Evolutionary conservation across 2,329 filamentous ascomycete genomes (phyloP), one percentile per base, ranked within the genome.

Genomic region (Mycosphaerella sp.): DNA sequence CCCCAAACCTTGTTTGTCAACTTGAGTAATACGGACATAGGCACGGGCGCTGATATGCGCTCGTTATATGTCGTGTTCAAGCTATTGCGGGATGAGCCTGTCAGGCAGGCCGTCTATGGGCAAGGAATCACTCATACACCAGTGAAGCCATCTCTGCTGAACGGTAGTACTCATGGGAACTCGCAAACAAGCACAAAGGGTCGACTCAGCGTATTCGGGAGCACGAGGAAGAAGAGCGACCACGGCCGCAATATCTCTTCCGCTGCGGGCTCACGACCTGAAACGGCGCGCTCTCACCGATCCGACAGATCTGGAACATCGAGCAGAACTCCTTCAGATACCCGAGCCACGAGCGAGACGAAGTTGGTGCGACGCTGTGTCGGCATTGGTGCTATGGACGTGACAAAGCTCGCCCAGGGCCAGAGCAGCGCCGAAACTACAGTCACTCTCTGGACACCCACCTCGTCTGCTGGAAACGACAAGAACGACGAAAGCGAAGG

Each of bases 1-100:
- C 80, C 90, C 65, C 88, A 86, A 64, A 94, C 89, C 0, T 76
- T 98, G 2, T 96, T 97, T 60, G 84, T 88, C 2, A 89, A 97
- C 62, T 74, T 98, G 14, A 88, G 84, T 35, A 80, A 87, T 0
- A 79, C 83, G 43, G 90, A 96, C 62, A 75, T 85, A 50, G 80
- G 80, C n/a, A 78, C 82, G 59, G 76, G 74, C 9, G 72, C 76
- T n/a, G 72, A 84, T 2, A 77, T 80, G 7, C 85, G 86, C 42
- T 80, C 81, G 3, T 71, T 97, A 16, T 96, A 87, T 66, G 76
- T 98, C 1, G 83, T 96, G 3, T 85, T 93, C 57, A 89, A 87
- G 62, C 80, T 96, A 6, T 78, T 89, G 43, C 79, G 82, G 2
- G 75, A 76, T 43, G 79, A 81, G 63, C 70, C 71, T 1, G 58